Conservation (phyloP, 768 basidiomycete genomes). For the Tremella fuciformis region DNA sequence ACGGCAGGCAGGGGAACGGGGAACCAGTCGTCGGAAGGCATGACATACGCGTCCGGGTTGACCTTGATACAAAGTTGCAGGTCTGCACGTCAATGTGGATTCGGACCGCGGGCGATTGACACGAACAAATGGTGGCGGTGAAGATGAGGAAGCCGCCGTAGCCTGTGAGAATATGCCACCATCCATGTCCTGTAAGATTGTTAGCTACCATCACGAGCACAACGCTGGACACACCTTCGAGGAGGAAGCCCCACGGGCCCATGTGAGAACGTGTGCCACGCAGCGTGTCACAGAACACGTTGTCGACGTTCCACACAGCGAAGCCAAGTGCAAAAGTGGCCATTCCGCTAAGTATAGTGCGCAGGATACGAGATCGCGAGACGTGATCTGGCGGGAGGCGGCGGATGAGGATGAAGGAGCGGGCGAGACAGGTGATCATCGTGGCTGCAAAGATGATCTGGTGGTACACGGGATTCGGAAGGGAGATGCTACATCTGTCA, state of each 20-base stretch:
- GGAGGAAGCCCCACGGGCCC: slow-evolving; percentile 31
- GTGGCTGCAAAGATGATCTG: slow-evolving; percentile 68
- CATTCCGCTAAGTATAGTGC: slow-evolving; percentile 58
- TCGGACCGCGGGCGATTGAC: neutral
- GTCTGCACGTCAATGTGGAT: slow-evolving; percentile 20
- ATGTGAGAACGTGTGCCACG: slow-evolving; percentile 20
- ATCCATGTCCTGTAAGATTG: slow-evolving; percentile 25
- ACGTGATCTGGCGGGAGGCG: slow-evolving; percentile 52
- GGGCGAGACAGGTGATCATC: slow-evolving; percentile 57
- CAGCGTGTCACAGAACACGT: slow-evolving; percentile 62
- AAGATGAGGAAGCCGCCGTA: slow-evolving; percentile 44
- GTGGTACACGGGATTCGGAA: slow-evolving; percentile 76
- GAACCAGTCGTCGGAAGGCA: slow-evolving; percentile 27
- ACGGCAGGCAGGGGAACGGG: slow-evolving; percentile 13
- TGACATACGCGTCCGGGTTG: slow-evolving; percentile 27
- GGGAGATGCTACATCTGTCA: slow-evolving; percentile 56
- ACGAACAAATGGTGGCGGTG: slow-evolving; percentile 43
- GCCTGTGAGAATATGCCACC: slow-evolving; percentile 48
- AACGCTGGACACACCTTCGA: slow-evolving; percentile 35
- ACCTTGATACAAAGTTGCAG: slow-evolving; percentile 36
- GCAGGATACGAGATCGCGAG: slow-evolving; percentile 53
- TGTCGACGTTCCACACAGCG: slow-evolving; percentile 76
- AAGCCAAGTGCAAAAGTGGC: slow-evolving; percentile 65
- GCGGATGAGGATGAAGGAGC: slow-evolving; percentile 59
- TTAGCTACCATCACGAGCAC: neutral